These are phyloP conservation scores for Platismatia glauca DNA, from an alignment of 495 filamentous ascomycete genomes.

Conservation along the genomic window DNA sequence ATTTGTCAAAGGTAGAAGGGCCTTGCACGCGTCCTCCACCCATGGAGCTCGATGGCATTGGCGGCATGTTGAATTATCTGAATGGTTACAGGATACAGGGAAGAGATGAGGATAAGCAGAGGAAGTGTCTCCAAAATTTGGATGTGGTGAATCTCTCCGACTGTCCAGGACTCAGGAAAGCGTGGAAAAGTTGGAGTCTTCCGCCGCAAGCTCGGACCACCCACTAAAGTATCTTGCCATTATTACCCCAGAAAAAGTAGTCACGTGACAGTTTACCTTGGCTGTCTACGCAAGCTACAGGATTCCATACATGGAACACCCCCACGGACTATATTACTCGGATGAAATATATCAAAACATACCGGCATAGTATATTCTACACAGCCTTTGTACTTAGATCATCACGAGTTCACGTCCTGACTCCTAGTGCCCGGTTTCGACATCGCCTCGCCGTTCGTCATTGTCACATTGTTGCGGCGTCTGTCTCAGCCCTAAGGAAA, in stretches of 20 bases:
- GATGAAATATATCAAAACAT: too few species aligned
- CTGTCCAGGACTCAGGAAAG: neutral
- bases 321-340: neutral
- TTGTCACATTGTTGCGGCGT: neutral
- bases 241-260: neutral
- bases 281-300: neutral
- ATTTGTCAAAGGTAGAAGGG: constrained; percentile 84
- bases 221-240: neutral
- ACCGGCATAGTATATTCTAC: neutral
- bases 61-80: constrained; percentile 47
- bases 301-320: neutral
- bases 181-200: neutral
- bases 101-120: neutral
- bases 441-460: too few species aligned
- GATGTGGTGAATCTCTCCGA: neutral
- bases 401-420: neutral
- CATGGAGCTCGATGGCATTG: constrained; percentile 45
- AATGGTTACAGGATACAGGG: neutral
- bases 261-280: neutral
- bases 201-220: neutral
- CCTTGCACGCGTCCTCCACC: constrained; percentile 38
- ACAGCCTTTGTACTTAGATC: neutral
- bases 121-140: neutral
- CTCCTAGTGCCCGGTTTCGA: too few species aligned
- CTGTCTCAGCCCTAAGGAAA: constrained; percentile 10